Conservation (phyloP, 805 yeast species). For the Saccharomyces eubayanus region DNA sequence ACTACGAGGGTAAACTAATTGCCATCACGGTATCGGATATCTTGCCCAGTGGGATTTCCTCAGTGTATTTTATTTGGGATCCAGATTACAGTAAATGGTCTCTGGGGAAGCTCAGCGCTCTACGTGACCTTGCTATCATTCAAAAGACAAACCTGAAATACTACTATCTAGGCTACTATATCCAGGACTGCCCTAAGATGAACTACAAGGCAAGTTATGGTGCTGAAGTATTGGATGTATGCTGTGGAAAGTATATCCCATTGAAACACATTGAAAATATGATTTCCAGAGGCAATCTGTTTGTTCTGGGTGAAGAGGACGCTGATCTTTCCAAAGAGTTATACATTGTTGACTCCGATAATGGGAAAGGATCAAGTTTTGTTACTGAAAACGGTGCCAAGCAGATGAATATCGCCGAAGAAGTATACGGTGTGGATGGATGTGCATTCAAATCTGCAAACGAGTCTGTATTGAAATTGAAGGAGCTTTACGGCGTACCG, state of each 20-base stretch:
- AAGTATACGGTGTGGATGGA: slow-evolving; percentile 33
- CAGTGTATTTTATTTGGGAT: slow-evolving; percentile 85
- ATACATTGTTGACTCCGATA: slow-evolving; percentile 2
- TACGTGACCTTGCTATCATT: slow-evolving; percentile 56
- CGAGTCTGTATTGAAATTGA: slow-evolving; percentile 13
- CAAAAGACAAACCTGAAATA: slow-evolving; percentile 34
- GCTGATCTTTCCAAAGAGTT: slow-evolving; percentile 3
- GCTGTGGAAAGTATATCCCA: slow-evolving; percentile 37
- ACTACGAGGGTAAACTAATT: slow-evolving; percentile 49
- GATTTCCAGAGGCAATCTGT: slow-evolving; percentile 23
- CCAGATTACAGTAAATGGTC: slow-evolving; percentile 64
- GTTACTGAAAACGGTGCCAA: background rate
- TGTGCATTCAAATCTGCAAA: slow-evolving; percentile 21
- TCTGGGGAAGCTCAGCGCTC: slow-evolving; percentile 69
- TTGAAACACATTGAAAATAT: slow-evolving; percentile 11
- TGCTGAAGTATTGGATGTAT: slow-evolving; percentile 58
- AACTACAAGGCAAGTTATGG: slow-evolving; percentile 71
- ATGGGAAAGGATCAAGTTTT: slow-evolving; percentile 2
- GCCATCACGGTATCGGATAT: slow-evolving; percentile 75
- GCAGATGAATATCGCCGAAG: slow-evolving; percentile 30
- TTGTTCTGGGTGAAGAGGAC: slow-evolving; percentile 10
- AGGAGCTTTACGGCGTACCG: slow-evolving; percentile 12
- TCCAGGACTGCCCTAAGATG: slow-evolving; percentile 77
- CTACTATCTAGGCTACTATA: slow-evolving; percentile 74
- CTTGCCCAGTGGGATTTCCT: slow-evolving; percentile 66